Conservation (phyloP, 2,329 filamentous ascomycete genomes). For the Colletotrichum higginsianum region DNA sequence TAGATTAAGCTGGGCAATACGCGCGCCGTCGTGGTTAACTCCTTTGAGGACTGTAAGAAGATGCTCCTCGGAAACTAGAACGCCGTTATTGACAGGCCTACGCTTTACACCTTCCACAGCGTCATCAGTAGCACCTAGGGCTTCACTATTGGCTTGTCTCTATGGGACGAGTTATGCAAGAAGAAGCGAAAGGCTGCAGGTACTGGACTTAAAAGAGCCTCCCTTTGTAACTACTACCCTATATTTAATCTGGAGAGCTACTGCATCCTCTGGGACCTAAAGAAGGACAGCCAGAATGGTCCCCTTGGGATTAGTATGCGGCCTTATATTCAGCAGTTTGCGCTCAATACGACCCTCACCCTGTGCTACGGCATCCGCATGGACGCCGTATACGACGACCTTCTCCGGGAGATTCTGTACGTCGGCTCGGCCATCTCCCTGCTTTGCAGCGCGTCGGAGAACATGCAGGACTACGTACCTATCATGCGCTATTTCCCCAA, state of each 20-base stretch:
- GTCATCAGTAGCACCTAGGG: slow-evolving; percentile 84
- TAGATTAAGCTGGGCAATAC: slow-evolving; percentile 77
- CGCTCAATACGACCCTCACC: slow-evolving; percentile 82
- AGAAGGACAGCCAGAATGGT: slow-evolving; percentile 75
- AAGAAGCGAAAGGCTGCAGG: slow-evolving; percentile 82
- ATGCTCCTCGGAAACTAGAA: slow-evolving; percentile 87
- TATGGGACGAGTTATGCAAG: slow-evolving; percentile 88
- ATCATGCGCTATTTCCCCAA: slow-evolving; percentile 71
- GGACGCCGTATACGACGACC: slow-evolving; percentile 75
- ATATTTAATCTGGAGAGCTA: slow-evolving; percentile 80
- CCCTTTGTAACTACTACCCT: slow-evolving; percentile 84
- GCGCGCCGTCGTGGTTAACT: slow-evolving; percentile 84
- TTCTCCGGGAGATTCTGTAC: slow-evolving; percentile 80
- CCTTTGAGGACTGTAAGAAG: slow-evolving; percentile 80
- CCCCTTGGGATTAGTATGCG: slow-evolving; percentile 73
- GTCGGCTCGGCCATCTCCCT: slow-evolving; percentile 84
- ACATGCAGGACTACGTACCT: slow-evolving; percentile 90
- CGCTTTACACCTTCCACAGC: slow-evolving; percentile 85
- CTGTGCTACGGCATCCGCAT: slow-evolving; percentile 87
- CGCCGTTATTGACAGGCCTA: slow-evolving; percentile 82
- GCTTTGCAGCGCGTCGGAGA: slow-evolving; percentile 84
- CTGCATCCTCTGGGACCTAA: slow-evolving; percentile 61
- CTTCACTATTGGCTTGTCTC: slow-evolving; percentile 87
- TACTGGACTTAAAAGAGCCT: slow-evolving; percentile 82
- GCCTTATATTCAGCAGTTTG: slow-evolving; percentile 82